These are phyloP conservation scores for Sodiomyces alkalinus DNA, from an alignment of 2,329 filamentous ascomycete species.

Conservation along the genomic window DNA sequence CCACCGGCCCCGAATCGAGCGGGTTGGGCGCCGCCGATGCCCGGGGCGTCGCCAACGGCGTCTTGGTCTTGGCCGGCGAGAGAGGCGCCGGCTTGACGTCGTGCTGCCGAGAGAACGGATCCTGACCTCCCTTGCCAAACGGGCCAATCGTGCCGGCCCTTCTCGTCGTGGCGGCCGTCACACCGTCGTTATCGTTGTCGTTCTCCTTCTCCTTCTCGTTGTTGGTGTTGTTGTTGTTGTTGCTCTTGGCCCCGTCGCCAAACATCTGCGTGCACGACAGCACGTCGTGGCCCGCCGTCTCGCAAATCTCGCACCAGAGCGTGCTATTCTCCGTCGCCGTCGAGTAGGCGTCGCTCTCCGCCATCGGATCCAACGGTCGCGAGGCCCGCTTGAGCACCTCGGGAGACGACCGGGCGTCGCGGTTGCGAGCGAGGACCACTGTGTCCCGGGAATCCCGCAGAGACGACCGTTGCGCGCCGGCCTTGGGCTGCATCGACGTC, in stretches of 20 bases:
- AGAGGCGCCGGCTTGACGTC: conserved; percentile 40
- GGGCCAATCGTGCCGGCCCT: not conserved
- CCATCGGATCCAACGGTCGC: conserved; percentile 53
- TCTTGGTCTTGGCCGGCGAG: conserved; percentile 33
- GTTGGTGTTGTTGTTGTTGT: conserved; percentile 13
- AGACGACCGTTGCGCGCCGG: conserved; percentile 34
- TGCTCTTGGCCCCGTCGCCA: conserved; percentile 26
- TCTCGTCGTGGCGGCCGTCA: not conserved
- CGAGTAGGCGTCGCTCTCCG: conserved; percentile 54
- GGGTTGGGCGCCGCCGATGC: conserved; percentile 41
- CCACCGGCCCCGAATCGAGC: conserved; percentile 52
- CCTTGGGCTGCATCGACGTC: conserved; percentile 6
- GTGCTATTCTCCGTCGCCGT: conserved; percentile 56
- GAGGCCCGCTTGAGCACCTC: conserved; percentile 35
- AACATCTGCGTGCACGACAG: conserved; percentile 90
- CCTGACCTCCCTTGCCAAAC: conserved; percentile 5
- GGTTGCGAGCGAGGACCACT: conserved; percentile 39
- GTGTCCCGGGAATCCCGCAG: conserved; percentile 53
- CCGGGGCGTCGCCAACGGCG: conserved; percentile 21
- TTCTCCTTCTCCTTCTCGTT: no score
- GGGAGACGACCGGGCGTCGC: conserved; percentile 29
- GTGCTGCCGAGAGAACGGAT: no score
- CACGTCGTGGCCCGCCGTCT: conserved; percentile 83
- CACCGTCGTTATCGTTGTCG: no score
- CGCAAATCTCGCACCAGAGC: conserved; percentile 91